Base-by-base conservation (phyloP, 192 early-diverging fungal species). In the Pilaira anomala region DNA sequence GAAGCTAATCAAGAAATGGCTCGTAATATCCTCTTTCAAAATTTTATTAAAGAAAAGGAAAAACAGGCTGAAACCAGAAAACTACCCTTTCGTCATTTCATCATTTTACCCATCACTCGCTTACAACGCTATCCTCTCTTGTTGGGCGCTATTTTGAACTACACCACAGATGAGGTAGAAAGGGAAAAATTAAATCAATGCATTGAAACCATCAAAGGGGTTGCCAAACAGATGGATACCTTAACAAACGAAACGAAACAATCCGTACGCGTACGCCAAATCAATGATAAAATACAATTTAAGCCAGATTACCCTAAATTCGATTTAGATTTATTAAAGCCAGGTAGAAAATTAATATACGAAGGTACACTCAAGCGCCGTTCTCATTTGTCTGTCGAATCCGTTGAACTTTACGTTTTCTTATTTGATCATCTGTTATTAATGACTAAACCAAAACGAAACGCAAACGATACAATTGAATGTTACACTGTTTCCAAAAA, bases 371-470 rank as follows among this genome's bases (percentile, higher is more conserved):
- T 96, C 64, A 87, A 83, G 14, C 63, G 68, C 19, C 63, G 68
- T 0, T 62, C 25, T 1, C 45, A 49, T 13, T 26, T 63, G 6
- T 53, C 36, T 24, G 71, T 76, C 18, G 88, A 87, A 45, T 82
- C 81, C 16, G 70, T 83, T 0, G 88, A 90, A 21, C 58, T 96
- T 11, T 76, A 82, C 30, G 82, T 97, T 19, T 91, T 93, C 67
- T 72, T 98, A 45, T 91, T 98, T 48, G 97, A 99, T 71, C 91
- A 98, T 76, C 71, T 87, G 63, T 62, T 93, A 14, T 65, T 93
- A 8, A 83, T 93, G 80, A 84, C 88, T 60, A 91, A 87, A 68
- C 73, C 44, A 80, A 86, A 72, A 73, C 70, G 14, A 68, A 68
- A 48, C 11, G 3, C 29, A 40, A 3, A 30, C 8, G 14, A 26